A percentile compares a stretch with the other conserved stretches of the same genome.
Evolutionary conservation across 352 stramenopile species (phyloP).

Genomic region (Pythium sukuiense): DNA sequence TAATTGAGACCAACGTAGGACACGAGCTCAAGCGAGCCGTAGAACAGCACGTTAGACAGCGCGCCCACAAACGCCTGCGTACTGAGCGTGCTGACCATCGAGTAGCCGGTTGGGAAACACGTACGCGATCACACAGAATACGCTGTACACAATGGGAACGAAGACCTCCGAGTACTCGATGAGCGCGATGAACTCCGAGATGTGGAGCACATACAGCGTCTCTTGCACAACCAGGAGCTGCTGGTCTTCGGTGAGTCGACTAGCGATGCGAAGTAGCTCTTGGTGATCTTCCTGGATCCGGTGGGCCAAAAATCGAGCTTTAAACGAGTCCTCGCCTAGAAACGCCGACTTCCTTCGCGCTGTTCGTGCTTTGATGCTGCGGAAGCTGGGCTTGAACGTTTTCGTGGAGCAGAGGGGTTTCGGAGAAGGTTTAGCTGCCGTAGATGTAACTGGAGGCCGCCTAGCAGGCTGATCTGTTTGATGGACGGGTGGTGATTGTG

Average conservation of each 20-base stretch:
- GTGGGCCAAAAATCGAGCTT: neutral
- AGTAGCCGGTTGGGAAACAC: constrained; percentile 32
- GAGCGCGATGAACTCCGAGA: constrained; percentile 31
- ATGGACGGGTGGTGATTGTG: too few species aligned
- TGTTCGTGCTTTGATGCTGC: neutral
- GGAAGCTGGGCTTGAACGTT: neutral
- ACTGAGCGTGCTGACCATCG: constrained; percentile 11
- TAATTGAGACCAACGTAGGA: too few species aligned
- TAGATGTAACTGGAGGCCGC: neutral
- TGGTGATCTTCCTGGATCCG: neutral
- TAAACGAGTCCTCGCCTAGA: neutral
- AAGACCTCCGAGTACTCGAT: constrained; percentile 35
- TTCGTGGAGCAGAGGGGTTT: neutral
- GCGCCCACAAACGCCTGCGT: neutral
- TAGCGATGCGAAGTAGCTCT: neutral
- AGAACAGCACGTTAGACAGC: constrained; percentile 21
- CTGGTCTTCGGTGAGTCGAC: neutral
- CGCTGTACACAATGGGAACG: constrained; percentile 29
- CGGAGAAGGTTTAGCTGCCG: neutral
- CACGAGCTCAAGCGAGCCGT: constrained; percentile 16
- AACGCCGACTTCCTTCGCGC: neutral
- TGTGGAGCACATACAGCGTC: constrained; percentile 22
- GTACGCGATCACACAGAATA: constrained; percentile 30
- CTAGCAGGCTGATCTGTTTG: too few species aligned
- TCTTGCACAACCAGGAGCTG: constrained; percentile 16